Percentiles rank a stretch among this genome's conserved stretches.
phyloP scores from a whole-genome alignment of 805 yeast genomes.

The Wickerhamiella lipophila region DNA sequence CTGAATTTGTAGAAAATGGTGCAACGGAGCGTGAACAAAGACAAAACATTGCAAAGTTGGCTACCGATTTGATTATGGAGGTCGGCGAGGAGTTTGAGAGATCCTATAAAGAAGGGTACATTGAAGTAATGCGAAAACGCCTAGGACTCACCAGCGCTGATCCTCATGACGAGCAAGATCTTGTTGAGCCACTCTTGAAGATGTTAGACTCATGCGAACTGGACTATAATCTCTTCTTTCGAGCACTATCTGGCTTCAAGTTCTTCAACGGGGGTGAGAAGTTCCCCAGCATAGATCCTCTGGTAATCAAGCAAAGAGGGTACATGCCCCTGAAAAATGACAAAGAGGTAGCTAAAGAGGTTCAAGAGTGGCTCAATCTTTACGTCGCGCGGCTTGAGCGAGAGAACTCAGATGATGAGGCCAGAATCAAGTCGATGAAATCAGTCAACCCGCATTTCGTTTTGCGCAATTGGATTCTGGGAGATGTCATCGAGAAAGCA shows the following conservation, averaged over 20 bases:
- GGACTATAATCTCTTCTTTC: conserved; percentile 73
- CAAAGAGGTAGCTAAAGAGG: conserved; percentile 32
- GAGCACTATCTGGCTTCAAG: conserved; percentile 41
- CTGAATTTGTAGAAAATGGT: conserved; percentile 30
- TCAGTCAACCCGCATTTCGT: conserved; percentile 62
- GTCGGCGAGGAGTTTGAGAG: conserved; percentile 56
- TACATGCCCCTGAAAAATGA: conserved; percentile 25
- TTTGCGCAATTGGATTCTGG: conserved; percentile 76
- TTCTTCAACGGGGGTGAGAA: conserved; percentile 29
- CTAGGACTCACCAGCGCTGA: conserved; percentile 46
- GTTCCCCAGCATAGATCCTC: conserved; percentile 21
- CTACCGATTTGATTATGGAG: conserved; percentile 54
- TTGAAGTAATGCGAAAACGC: conserved; percentile 45
- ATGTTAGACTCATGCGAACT: conserved; percentile 48
- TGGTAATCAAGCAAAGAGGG: conserved; percentile 28
- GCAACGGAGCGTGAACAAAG: conserved; percentile 38
- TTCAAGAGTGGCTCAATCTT: conserved; percentile 41
- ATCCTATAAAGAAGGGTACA: conserved; percentile 47
- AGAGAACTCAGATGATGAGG: conserved; percentile 31
- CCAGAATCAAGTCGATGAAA: conserved; percentile 34
- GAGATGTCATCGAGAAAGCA: conserved; percentile 60
- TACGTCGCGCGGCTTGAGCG: conserved; percentile 35
- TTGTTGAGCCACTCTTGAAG: conserved; percentile 49
- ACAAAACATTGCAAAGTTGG: conserved; percentile 38
- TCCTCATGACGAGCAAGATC: conserved; percentile 28